A percentile compares a stretch with the other conserved stretches of the same genome.
These are phyloP conservation scores for Hypoxylon sp. DNA, from an alignment of 2,329 filamentous ascomycete genomes.

Conservation along the genomic window DNA sequence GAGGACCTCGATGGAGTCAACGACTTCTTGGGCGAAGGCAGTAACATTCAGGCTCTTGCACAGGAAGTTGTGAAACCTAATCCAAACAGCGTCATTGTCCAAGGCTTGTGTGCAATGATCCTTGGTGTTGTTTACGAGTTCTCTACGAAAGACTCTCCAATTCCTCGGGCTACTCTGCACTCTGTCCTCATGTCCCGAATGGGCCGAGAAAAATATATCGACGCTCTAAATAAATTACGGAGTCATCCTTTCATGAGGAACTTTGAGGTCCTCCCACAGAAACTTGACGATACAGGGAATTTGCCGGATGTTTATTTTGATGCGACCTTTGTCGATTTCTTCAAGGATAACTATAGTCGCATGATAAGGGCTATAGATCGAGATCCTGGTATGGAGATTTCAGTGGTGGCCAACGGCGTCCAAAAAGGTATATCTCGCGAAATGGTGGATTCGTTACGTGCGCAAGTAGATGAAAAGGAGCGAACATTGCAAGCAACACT, in stretches of 20 bases:
- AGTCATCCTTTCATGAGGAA: constrained; percentile 85
- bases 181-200: constrained; percentile 81
- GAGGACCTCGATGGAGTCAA: constrained; percentile 93
- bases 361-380: constrained; percentile 88
- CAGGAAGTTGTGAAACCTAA: constrained; percentile 76
- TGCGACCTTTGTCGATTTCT: constrained; percentile 87
- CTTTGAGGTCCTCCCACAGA: constrained; percentile 87
- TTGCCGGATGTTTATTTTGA: constrained; percentile 89
- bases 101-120: constrained; percentile 86
- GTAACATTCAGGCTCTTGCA: constrained; percentile 88
- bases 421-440: constrained; percentile 95
- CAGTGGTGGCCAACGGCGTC: constrained; percentile 81
- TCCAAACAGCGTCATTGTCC: constrained; percentile 74
- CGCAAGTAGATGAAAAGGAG: constrained; percentile 81
- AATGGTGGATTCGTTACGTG: constrained; percentile 85
- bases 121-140: constrained; percentile 95
- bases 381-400: constrained; percentile 88
- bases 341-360: constrained; percentile 95
- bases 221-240: constrained; percentile 82
- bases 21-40: constrained; percentile 92
- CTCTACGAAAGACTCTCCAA: constrained; percentile 95
- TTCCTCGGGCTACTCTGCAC: constrained; percentile 84
- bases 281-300: constrained; percentile 65
- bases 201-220: constrained; percentile 88
- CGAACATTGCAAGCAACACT: constrained; percentile 63